Evolutionary conservation across 108 stramenopile genomes (phyloP).

Genomic region (Cyclotella kingstonii): DNA sequence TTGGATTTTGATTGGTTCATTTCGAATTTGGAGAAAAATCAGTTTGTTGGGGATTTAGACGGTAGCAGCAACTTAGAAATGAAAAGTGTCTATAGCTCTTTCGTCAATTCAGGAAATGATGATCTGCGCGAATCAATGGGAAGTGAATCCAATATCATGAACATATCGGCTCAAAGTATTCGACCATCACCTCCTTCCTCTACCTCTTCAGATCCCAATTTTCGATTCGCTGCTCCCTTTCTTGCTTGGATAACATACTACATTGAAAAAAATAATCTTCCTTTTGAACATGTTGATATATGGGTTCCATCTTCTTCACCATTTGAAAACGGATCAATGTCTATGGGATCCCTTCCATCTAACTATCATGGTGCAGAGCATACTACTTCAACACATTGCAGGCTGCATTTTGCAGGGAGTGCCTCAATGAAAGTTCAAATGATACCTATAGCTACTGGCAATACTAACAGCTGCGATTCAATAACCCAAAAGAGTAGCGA

Average conservation of each 20-base stretch:
- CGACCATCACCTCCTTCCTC: neutral
- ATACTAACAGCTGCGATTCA: neutral
- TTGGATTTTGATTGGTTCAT: constrained; percentile 12
- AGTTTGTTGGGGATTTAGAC: neutral
- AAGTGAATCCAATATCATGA: neutral
- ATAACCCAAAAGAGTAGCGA: neutral
- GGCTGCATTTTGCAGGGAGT: constrained; percentile 73
- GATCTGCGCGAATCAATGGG: too few species aligned
- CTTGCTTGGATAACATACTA: constrained; percentile 61
- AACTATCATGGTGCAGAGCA: constrained; percentile 1
- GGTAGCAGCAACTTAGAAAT: neutral
- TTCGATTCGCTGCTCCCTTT: constrained; percentile 58
- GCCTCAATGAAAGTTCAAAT: constrained; percentile 36
- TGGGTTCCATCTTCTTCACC: constrained; percentile 71
- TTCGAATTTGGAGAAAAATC: neutral
- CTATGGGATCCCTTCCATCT: too few species aligned
- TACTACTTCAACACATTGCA: constrained; percentile 30
- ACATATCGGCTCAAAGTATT: neutral
- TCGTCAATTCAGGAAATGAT: too few species aligned
- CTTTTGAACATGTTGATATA: constrained; percentile 82
- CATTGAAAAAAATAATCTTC: constrained; percentile 58
- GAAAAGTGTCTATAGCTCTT: neutral
- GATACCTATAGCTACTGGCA: constrained; percentile 18
- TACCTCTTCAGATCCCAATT: constrained; percentile 24
- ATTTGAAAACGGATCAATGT: constrained; percentile 12